These are phyloP conservation scores for Primulina huaijiensis DNA, from an alignment of 257 asterid species.

Conservation along the genomic window DNA sequence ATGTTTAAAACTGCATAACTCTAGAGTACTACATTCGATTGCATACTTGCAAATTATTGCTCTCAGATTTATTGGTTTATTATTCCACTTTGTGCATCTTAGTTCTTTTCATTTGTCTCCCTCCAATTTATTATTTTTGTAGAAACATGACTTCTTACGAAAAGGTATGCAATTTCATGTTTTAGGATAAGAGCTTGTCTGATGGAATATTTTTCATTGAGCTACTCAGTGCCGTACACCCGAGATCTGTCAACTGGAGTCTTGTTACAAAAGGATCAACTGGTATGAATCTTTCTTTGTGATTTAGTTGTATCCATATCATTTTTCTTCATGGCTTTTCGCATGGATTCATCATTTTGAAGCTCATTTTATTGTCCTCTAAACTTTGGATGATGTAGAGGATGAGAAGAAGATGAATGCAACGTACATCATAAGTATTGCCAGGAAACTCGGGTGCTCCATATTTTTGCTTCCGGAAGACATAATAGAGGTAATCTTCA, in stretches of 20 bases:
- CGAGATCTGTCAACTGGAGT: slow-evolving; percentile 97
- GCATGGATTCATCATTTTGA: background rate
- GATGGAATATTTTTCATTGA: slow-evolving; percentile 86
- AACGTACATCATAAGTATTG: slow-evolving; percentile 84
- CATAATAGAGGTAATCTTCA: slow-evolving; percentile 67
- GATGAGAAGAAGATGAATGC: slow-evolving; percentile 94
- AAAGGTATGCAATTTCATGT: slow-evolving; percentile 9
- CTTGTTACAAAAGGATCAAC: slow-evolving; percentile 86
- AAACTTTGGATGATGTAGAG: slow-evolving; percentile 36
- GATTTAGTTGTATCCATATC: background rate
- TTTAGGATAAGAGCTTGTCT: slow-evolving; percentile 88
- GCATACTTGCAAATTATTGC: background rate
- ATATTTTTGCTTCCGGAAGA: slow-evolving; percentile 93
- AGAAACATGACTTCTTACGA: background rate
- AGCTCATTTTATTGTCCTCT: background rate
- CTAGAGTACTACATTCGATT: background rate
- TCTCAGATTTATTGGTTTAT: background rate
- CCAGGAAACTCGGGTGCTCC: slow-evolving; percentile 97
- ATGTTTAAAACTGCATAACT: too few species aligned
- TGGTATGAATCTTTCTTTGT: slow-evolving; percentile 42
- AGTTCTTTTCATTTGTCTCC: background rate
- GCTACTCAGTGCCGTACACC: slow-evolving; percentile 91
- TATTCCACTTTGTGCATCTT: background rate
- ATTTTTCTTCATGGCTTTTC: background rate
- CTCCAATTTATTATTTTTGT: background rate